Base-by-base conservation (phyloP, 306 rosid species). In the Hippophae tibetana region DNA sequence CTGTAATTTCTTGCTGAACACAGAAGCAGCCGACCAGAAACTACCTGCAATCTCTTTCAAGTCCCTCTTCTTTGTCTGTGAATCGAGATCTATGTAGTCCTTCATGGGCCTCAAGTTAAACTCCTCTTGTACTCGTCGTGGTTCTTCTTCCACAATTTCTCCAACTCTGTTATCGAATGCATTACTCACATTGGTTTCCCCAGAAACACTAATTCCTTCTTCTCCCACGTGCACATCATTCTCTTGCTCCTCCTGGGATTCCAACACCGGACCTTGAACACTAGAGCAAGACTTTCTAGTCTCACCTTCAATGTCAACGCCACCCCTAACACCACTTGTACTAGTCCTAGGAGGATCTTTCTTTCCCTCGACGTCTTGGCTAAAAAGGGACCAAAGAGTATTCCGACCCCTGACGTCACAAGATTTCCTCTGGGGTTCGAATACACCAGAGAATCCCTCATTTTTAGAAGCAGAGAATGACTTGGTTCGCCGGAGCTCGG, bases 1-100 rank as follows among this genome's bases (percentile, higher is more conserved):
- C 88, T 92, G 99, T 31, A 89, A 67, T 67, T 88, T 92, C 74
- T 88, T 92, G 81, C 96, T 92, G 82, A 92, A 92, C 7, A 92
- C 99, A 5, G 99, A 92, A 7, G 99, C 99, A 0, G 99, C 99
- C 0, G 95, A 83, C 99, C 96, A 92, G 78, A 92, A 92, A 54
- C 98, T 92, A 2, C 97, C 97, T 0, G 96, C 96, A 7, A 89
- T 82, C 70, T 87, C 97, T 54, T 90, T 90, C 18, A 90, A 81
- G 61, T 90, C 97, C 14, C 97, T 79, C 66, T 85, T 92, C 81
- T 87, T 92, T 1, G 84, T 67, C 50, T 87, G 92, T 0, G 89
- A 79, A 73, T 92, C 96, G 47, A 92, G 95, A 82, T 87, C 98
- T 68, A 92, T 81, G 66, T 92, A 95, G 10, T 87, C 96, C 76